Evolutionary conservation across 2,329 filamentous ascomycete species (phyloP).

Genomic region (Tolypocladium inflatum): DNA sequence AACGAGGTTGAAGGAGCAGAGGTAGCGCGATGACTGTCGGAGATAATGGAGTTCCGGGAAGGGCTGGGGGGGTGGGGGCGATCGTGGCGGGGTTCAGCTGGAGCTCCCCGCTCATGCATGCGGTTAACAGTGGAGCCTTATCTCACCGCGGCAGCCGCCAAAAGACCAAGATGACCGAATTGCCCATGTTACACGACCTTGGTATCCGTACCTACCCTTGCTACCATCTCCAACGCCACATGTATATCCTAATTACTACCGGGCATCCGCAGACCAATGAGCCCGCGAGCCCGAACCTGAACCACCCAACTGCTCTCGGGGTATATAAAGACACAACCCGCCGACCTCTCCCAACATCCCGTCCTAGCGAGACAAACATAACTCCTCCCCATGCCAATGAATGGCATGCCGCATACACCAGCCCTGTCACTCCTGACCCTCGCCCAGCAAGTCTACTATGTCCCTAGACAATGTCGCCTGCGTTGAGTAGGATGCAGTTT

Average conservation of each 20-base stretch:
- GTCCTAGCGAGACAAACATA: background rate
- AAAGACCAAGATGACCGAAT: too few species aligned
- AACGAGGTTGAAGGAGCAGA: background rate
- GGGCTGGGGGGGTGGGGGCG: background rate
- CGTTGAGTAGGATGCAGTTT: constrained; percentile 58
- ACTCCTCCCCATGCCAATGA: background rate
- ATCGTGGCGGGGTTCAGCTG: background rate
- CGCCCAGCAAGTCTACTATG: too few species aligned
- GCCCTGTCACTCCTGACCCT: background rate
- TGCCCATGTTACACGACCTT: background rate
- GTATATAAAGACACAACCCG: background rate
- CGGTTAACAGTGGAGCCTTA: background rate
- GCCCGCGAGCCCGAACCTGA: too few species aligned
- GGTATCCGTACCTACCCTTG: background rate
- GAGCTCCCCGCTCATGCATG: background rate
- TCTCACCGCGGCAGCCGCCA: too few species aligned
- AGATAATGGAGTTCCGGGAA: background rate
- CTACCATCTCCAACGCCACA: background rate
- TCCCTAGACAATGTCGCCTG: constrained; percentile 16
- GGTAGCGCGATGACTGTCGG: background rate
- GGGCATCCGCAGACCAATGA: background rate
- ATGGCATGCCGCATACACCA: background rate
- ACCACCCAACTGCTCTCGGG: background rate
- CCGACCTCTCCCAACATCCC: background rate
- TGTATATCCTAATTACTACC: background rate